Conservation (phyloP, 2,329 filamentous ascomycete species). For the Arthrobotrys pseudoclavata region DNA sequence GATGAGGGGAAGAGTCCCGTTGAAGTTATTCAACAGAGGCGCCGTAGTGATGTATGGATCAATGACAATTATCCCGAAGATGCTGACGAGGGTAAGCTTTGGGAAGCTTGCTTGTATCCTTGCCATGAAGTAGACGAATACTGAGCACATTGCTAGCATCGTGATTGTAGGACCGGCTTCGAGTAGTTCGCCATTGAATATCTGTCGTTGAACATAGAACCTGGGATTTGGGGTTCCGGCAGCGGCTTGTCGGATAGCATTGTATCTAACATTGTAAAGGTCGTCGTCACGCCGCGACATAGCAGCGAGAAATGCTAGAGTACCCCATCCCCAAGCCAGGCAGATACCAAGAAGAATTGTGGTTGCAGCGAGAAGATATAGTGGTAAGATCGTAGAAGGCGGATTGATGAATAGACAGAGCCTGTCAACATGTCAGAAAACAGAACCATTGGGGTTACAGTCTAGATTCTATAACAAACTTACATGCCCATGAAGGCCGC, state of each 20-base stretch:
- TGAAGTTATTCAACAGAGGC: constrained; percentile 67
- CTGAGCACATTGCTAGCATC: constrained; percentile 66
- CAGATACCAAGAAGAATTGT: constrained; percentile 69
- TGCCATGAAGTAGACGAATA: constrained; percentile 68
- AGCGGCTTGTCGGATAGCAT: constrained; percentile 66
- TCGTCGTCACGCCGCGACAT: constrained; percentile 67
- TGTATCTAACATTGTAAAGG: constrained; percentile 65
- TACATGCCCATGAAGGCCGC: constrained; percentile 68
- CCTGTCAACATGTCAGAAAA: constrained; percentile 41
- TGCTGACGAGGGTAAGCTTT: constrained; percentile 68
- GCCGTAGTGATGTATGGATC: constrained; percentile 69
- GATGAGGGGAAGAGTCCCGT: constrained; percentile 66
- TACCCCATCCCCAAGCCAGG: constrained; percentile 70
- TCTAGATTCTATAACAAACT: background rate
- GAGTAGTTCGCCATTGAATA: constrained; percentile 69
- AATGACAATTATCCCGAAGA: constrained; percentile 69
- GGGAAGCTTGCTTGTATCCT: constrained; percentile 68
- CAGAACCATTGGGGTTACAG: too few species aligned
- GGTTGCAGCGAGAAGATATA: constrained; percentile 68
- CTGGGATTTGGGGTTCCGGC: constrained; percentile 64
- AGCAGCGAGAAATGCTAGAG: constrained; percentile 70
- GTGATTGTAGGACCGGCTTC: constrained; percentile 68
- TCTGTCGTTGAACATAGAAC: constrained; percentile 65
- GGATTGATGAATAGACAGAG: constrained; percentile 69
- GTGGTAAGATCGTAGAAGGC: constrained; percentile 68